Conservation (phyloP, 2,329 filamentous ascomycete genomes). For the Aspergillus melleus region DNA sequence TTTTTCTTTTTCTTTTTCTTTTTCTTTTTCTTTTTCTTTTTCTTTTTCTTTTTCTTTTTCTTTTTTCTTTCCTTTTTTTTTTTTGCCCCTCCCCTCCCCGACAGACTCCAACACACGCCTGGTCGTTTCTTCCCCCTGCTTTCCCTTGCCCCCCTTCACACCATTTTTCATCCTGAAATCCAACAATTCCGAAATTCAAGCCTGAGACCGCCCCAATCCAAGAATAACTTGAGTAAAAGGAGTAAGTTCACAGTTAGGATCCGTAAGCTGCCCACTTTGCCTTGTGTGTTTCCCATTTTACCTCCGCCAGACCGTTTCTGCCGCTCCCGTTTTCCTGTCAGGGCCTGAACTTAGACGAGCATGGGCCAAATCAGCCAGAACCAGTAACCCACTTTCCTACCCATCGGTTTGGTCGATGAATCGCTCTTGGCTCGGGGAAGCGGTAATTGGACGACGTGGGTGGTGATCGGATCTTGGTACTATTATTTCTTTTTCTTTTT, state of each 20-base stretch:
- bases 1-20: not conserved
- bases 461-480: slow-evolving; percentile 11
- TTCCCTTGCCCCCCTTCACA: not conserved
- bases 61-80: not conserved
- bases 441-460: slow-evolving; percentile 1
- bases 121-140: not conserved
- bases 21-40: not conserved
- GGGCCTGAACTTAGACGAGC: slow-evolving; percentile 25
- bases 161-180: not conserved
- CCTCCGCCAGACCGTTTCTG: slow-evolving; percentile 23
- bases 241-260: not conserved
- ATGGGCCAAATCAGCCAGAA: slow-evolving; percentile 19
- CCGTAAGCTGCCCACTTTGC: not conserved
- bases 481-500: not conserved
- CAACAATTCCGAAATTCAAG: not conserved
- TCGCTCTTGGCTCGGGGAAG: slow-evolving; percentile 9
- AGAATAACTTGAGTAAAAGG: not conserved
- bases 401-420: slow-evolving; percentile 13
- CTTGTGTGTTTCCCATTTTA: not conserved
- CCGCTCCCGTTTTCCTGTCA: slow-evolving; percentile 28
- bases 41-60: not conserved
- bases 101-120: not conserved
- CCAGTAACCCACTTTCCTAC: not conserved
- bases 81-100: not conserved
- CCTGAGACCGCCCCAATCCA: not conserved